Conservation (phyloP, 352 stramenopile genomes). For the Thraustochytrium striatum region DNA sequence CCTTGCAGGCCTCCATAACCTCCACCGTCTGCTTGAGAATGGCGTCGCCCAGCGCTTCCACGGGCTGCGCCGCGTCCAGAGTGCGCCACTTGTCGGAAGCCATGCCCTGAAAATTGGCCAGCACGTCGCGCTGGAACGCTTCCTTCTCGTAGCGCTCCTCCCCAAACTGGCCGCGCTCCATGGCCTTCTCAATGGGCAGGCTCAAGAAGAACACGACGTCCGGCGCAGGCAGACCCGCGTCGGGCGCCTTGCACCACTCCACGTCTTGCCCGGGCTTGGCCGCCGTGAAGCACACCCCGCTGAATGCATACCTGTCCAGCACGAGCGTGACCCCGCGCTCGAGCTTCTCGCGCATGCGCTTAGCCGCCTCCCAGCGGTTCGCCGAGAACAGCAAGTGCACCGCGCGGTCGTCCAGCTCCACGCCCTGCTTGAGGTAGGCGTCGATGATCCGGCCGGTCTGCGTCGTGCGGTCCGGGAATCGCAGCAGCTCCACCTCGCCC, state of each 20-base stretch:
- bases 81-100: conserved; percentile 10
- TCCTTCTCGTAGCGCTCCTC: conserved; percentile 82
- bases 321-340: conserved; percentile 81
- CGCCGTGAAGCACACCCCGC: conserved; percentile 94
- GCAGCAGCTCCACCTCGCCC: conserved; percentile 57
- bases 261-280: conserved; percentile 87
- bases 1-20: background rate
- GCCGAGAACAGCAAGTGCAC: conserved; percentile 98
- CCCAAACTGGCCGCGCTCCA: conserved; percentile 84
- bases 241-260: conserved; percentile 94
- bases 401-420: conserved; percentile 87
- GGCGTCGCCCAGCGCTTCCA: conserved; percentile 14
- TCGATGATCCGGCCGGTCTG: conserved; percentile 94
- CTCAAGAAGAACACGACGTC: conserved; percentile 97
- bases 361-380: conserved; percentile 96
- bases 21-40: background rate
- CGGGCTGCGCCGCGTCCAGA: conserved; percentile 1
- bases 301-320: conserved; percentile 96
- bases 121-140: conserved; percentile 76
- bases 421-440: conserved; percentile 83
- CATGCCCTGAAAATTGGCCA: conserved; percentile 37
- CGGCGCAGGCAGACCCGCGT: conserved; percentile 90
- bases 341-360: conserved; percentile 53
- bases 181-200: conserved; percentile 80
- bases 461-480: conserved; percentile 71